Evolutionary conservation across 208 protist species (phyloP).

Genomic region (Trypanosoma caninum): DNA sequence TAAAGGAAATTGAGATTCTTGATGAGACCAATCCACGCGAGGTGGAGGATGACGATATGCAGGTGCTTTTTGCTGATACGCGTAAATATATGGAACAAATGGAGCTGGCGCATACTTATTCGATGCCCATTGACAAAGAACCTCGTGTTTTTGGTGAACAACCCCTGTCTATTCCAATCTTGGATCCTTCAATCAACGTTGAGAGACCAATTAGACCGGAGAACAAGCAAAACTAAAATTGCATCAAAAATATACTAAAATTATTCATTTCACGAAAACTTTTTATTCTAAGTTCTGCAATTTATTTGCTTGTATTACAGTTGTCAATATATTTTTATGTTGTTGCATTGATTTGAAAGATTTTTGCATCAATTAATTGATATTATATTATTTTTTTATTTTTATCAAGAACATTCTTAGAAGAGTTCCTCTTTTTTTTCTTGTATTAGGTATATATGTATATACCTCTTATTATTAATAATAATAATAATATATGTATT

Average conservation of each 20-base stretch:
- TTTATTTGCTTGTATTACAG: no score
- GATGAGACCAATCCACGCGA: conserved; percentile 25
- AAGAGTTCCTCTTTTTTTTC: conserved; percentile 1
- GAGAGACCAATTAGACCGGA: conserved; percentile 12
- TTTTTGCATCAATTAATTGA: no score
- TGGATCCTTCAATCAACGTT: conserved; percentile 20
- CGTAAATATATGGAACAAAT: conserved; percentile 44
- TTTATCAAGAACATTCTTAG: neutral
- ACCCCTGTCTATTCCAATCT: conserved; percentile 26
- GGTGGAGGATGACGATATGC: conserved; percentile 29
- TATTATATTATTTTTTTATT: conserved; percentile 24
- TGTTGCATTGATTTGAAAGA: neutral
- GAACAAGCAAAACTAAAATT: conserved; percentile 8
- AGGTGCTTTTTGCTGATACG: conserved; percentile 25
- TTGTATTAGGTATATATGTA: neutral
- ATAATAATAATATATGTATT: no score
- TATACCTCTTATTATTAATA: neutral
- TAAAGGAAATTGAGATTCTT: conserved; percentile 46
- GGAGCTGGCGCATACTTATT: conserved; percentile 56
- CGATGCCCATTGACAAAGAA: conserved; percentile 68
- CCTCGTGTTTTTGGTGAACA: conserved; percentile 28
- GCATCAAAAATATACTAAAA: conserved; percentile 19
- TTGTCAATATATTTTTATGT: conserved; percentile 1
- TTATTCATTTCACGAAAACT: no score
- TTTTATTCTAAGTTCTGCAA: no score